A percentile compares a stretch with the other conserved stretches of the same genome.
phyloP scores from a whole-genome alignment of 768 basidiomycete species.

The Porpolomopsis calyptriformis region DNA sequence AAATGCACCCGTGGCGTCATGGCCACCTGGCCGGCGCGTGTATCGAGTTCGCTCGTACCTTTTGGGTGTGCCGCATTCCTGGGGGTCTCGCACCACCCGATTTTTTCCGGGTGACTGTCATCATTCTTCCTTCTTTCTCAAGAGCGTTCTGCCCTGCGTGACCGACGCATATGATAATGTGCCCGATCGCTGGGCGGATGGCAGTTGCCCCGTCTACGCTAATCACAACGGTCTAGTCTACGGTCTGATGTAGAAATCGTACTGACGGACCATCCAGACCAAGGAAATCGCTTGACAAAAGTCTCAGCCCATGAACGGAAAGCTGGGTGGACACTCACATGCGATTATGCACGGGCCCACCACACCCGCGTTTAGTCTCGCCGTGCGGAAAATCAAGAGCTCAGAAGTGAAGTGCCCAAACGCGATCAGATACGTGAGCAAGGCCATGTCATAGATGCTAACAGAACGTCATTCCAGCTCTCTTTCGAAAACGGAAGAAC shows the following conservation, averaged over 20 bases:
- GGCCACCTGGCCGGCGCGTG: too few relatives aligned
- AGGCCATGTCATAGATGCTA: constrained; percentile 83
- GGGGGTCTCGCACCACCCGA: too few relatives aligned
- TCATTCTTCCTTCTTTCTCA: too few relatives aligned
- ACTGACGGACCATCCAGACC: constrained; percentile 80
- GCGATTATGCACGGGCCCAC: constrained; percentile 76
- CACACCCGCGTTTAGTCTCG: constrained; percentile 47
- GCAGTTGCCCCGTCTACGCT: too few relatives aligned
- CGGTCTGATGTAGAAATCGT: constrained; percentile 61
- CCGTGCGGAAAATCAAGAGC: constrained; percentile 69
- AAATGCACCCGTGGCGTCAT: too few relatives aligned
- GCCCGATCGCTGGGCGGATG: too few relatives aligned
- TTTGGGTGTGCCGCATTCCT: too few relatives aligned
- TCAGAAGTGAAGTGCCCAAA: constrained; percentile 86
- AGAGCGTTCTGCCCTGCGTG: too few relatives aligned
- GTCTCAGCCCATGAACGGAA: neutral
- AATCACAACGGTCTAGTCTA: too few relatives aligned
- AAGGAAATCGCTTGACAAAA: constrained; percentile 46
- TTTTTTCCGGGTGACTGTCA: too few relatives aligned
- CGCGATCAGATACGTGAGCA: constrained; percentile 83
- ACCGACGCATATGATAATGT: too few relatives aligned
- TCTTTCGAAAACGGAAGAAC: constrained; percentile 17
- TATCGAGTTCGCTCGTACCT: too few relatives aligned
- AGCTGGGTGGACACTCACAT: constrained; percentile 40
- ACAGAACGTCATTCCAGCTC: constrained; percentile 8